Base-by-base conservation (phyloP, 2,329 filamentous ascomycete species). In the Stemphylium vesicarium region DNA sequence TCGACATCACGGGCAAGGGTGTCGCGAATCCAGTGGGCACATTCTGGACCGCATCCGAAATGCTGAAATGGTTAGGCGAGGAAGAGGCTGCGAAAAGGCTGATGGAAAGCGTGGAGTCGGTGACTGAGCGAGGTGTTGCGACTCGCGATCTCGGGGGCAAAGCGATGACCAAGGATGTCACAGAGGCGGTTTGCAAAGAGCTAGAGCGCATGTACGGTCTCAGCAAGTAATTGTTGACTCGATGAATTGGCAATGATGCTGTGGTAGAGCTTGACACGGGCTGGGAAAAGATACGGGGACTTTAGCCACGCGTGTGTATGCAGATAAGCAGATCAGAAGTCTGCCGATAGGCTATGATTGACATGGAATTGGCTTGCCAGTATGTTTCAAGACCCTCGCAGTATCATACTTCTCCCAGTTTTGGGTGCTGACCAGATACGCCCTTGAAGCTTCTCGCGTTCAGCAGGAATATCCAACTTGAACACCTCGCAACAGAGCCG, bases 31-130 rank as follows among this genome's bases (percentile, higher is more conserved):
- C 84, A 0, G 82, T 86, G 0, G 84, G 78, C 0, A 85, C 84
- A 0, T 84, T 86, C 67, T 86, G 84, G 83, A 84, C 81, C 1
- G 83, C 81, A 1, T 78, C 79, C 0, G 84, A 85, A 68, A 85
- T 86, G 84, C 65, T 86, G 24, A 75, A 73, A 10, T 86, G 84
- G 84, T 72, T 86, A 0, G 83, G 84, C 0, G 80, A 85, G 62
- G 77, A 80, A 18, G 76, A 81, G 1, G 84, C 83, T 0, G 79
- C 80, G 0, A 73, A 77, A 4, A 74, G 75, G 20, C 63, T 86
- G 48, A 79, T 86, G 74, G 76, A 80, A 4, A 78, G 77, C 7
- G 81, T 86, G 0, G 82, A 85, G 66, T 76, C 72, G 4, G 82
- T 85, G 0, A 83, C 79, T 24, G 82, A 81, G 53, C 75, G 75